Conservation (phyloP, 495 filamentous ascomycete species). For the Pseudomonodictys pantanalensis region DNA sequence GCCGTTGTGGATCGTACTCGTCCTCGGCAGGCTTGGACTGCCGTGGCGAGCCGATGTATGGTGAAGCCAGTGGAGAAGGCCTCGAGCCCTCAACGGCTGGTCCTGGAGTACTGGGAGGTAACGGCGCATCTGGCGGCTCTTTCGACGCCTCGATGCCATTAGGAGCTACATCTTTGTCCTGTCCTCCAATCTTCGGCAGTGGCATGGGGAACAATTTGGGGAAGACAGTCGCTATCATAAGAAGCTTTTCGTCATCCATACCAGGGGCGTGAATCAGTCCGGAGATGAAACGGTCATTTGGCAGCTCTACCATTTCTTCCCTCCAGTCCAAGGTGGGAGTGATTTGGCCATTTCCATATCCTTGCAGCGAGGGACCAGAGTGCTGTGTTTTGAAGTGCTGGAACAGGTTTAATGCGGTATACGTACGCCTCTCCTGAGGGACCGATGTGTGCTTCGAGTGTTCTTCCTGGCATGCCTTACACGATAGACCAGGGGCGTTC, state of each 20-base stretch:
- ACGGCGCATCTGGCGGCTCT: constrained; percentile 9
- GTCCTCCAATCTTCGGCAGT: constrained; percentile 36
- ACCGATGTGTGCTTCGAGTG: constrained; percentile 15
- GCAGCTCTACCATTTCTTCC: constrained; percentile 67
- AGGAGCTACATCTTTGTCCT: constrained; percentile 34
- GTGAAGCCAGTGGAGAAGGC: constrained; percentile 27
- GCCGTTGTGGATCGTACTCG: constrained; percentile 47
- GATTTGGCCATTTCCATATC: constrained; percentile 22
- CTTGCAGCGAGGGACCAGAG: constrained; percentile 40
- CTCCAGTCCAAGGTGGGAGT: constrained; percentile 56
- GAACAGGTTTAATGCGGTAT: constrained; percentile 59
- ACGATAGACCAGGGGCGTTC: constrained; percentile 61
- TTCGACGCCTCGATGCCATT: constrained; percentile 32
- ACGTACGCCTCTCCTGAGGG: constrained; percentile 48
- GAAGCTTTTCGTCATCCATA: constrained; percentile 56
- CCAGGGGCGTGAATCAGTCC: constrained; percentile 48
- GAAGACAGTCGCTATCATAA: constrained; percentile 58
- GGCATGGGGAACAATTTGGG: constrained; percentile 42
- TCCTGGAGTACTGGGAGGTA: constrained; percentile 13
- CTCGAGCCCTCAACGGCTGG: constrained; percentile 19
- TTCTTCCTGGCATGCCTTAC: constrained; percentile 53
- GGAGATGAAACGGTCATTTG: constrained; percentile 50
- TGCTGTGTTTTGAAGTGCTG: constrained; percentile 68
- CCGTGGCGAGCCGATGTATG: constrained; percentile 24
- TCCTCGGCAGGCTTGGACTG: constrained; percentile 36